phyloP scores from a whole-genome alignment of 305 asterid genomes.

The Rubia occidens region DNA sequence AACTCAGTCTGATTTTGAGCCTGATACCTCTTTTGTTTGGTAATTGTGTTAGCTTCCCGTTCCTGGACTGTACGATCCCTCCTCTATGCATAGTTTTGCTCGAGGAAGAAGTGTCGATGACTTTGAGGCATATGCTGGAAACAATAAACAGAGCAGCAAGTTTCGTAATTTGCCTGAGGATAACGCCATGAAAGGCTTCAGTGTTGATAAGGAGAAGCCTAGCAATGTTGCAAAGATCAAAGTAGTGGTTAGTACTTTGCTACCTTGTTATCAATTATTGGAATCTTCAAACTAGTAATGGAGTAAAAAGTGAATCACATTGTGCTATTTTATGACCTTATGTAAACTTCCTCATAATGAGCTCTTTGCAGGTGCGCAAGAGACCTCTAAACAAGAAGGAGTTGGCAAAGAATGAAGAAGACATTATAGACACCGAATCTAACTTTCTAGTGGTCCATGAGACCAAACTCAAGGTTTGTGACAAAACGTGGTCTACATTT shows the following conservation, averaged over 20 bases:
- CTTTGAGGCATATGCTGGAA: constrained; percentile 53
- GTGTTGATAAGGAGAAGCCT: constrained; percentile 78
- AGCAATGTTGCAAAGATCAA: constrained; percentile 94
- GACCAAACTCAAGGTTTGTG: constrained; percentile 84
- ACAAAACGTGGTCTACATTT: not conserved
- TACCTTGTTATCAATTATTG: constrained; percentile 7
- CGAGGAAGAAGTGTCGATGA: constrained; percentile 77
- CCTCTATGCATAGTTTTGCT: constrained; percentile 48
- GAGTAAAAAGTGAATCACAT: not conserved
- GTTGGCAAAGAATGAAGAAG: constrained; percentile 81
- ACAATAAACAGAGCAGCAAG: constrained; percentile 57
- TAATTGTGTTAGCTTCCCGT: constrained; percentile 44
- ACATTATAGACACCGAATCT: constrained; percentile 68
- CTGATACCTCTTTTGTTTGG: constrained; percentile 11
- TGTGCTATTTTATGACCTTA: constrained; percentile 6
- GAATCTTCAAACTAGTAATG: not conserved
- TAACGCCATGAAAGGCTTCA: constrained; percentile 50
- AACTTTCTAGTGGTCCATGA: constrained; percentile 73
- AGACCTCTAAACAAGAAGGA: constrained; percentile 89
- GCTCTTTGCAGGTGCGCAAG: constrained; percentile 66
- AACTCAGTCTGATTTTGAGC: not conserved
- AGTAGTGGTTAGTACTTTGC: constrained; percentile 70
- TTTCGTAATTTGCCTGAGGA: constrained; percentile 59
- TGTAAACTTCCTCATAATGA: constrained; percentile 17
- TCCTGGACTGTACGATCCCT: constrained; percentile 54